Evolutionary conservation across 1,139 yeast species (phyloP).

Genomic region (Arxiozyma heterogenica): DNA sequence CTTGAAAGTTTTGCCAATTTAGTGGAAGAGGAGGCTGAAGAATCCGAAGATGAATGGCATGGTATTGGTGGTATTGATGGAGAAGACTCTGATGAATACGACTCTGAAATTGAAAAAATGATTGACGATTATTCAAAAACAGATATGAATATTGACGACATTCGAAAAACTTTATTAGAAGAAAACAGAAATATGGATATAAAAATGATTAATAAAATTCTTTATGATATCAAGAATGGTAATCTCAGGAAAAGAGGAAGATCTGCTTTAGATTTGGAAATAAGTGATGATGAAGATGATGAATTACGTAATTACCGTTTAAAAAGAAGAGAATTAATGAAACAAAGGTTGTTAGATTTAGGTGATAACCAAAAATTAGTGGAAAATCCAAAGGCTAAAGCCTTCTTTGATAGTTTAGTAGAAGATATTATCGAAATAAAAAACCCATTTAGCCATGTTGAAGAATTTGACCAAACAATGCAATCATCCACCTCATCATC

Average conservation of each 20-base stretch:
- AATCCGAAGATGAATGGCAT: constrained; percentile 93
- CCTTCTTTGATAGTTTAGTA: constrained; percentile 66
- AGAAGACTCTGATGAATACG: constrained; percentile 55
- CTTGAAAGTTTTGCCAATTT: constrained; percentile 30
- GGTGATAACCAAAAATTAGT: constrained; percentile 43
- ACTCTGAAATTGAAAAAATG: constrained; percentile 73
- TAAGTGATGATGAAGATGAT: constrained; percentile 56
- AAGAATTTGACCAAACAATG: constrained; percentile 7
- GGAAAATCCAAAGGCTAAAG: constrained; percentile 52
- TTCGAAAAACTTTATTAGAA: constrained; percentile 53
- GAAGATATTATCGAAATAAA: constrained; percentile 35
- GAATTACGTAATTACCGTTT: constrained; percentile 39
- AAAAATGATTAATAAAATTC: constrained; percentile 59
- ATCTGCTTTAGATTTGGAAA: constrained; percentile 52
- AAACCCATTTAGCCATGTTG: constrained; percentile 15
- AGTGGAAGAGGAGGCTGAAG: constrained; percentile 66
- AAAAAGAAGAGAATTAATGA: constrained; percentile 48
- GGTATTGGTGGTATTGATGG: constrained; percentile 82
- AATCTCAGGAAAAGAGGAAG: constrained; percentile 59
- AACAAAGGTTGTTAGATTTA: constrained; percentile 42
- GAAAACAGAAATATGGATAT: constrained; percentile 64
- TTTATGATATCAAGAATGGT: constrained; percentile 78
- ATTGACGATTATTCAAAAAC: constrained; percentile 64
- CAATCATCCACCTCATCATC: constrained; percentile 1
- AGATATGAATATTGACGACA: constrained; percentile 50